Base-by-base conservation (phyloP, 2,329 filamentous ascomycete genomes). In the Fusarium liriodendri region DNA sequence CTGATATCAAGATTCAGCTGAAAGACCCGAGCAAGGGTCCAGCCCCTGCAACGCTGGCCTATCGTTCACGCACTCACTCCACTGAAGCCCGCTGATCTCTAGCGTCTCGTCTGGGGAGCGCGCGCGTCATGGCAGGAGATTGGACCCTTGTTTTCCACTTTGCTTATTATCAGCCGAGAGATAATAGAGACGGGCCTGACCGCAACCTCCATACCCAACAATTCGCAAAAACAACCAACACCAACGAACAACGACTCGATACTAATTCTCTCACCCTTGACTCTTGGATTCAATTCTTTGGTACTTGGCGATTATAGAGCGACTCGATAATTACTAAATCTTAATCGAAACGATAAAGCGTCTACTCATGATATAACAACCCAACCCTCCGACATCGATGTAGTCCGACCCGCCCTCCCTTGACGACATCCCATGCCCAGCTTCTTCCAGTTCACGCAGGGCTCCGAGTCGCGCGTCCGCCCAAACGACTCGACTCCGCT, bases 401-500 rank as follows among this genome's bases (percentile, higher is more conserved):
- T 76, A 76, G 74, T 37, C 66, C 45, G 65, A 63, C 38, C 32
- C 52, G 52, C 60, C n/a, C 66, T 59, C 52, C 55, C 68, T 61
- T 37, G 47, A 54, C 67, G 62, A 38, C 50, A 72, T 76, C 66
- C 72, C 70, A 92, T 92, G 90, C 89, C 90, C 79, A 86, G 87
- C 78, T 91, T 92, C 85, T 92, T 93, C 83, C 86, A 88, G 80
- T 93, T 93, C 83, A 90, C 90, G 72, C 90, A 90, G 78, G 91
- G 90, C 80, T 87, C 84, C 78, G 91, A 92, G 82, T 87, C 89
- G 72, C 87, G 85, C 76, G 83, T 85, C 69, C 85, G 85, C 60
- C 85, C 85, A 67, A 84, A 84, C 75, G 88, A 91, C 77, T 84
- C 89, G 47, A 89, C 90, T 20, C 90, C 91, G 27, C 83, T 92